Percentiles rank a stretch among this genome's conserved stretches.
Evolutionary conservation across 2,329 filamentous ascomycete species (phyloP).

Genomic region (Ceratocystis alfenasii): DNA sequence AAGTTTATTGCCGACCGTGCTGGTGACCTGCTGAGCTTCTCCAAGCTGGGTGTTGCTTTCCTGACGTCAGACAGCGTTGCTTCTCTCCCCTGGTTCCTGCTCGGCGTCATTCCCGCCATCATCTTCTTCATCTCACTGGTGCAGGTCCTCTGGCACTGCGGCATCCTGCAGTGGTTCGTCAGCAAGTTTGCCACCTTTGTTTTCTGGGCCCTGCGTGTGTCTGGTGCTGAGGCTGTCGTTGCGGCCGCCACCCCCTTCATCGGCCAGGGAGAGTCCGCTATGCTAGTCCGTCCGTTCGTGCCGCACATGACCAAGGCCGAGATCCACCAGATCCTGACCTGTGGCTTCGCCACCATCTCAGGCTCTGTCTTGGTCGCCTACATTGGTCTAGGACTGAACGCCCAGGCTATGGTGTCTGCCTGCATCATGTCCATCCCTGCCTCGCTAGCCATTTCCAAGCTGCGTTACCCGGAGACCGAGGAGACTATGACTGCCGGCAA

Average conservation of each 20-base stretch:
- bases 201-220: constrained; percentile 79
- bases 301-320: constrained; percentile 76
- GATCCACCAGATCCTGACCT: constrained; percentile 85
- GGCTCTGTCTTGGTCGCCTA: constrained; percentile 80
- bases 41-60: constrained; percentile 60
- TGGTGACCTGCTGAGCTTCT: constrained; percentile 62
- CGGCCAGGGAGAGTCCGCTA: constrained; percentile 84
- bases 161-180: constrained; percentile 79
- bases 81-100: constrained; percentile 54
- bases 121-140: constrained; percentile 95
- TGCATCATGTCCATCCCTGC: constrained; percentile 95
- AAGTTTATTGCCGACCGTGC: constrained; percentile 71
- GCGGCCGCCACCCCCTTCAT: constrained; percentile 89
- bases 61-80: constrained; percentile 40
- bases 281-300: constrained; percentile 82
- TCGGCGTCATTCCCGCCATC: constrained; percentile 73
- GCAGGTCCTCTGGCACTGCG: constrained; percentile 70
- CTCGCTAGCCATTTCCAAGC: constrained; percentile 76
- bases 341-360: constrained; percentile 83
- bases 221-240: constrained; percentile 85
- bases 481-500: constrained; percentile 73
- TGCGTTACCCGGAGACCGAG: constrained; percentile 80
- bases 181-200: constrained; percentile 80
- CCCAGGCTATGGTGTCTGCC: constrained; percentile 75
- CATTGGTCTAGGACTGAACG: constrained; percentile 69